Evolutionary conservation across 1,139 yeast genomes (phyloP), one percentile per base, ranked within the genome.

Genomic region (Waltiozyma sp.): DNA sequence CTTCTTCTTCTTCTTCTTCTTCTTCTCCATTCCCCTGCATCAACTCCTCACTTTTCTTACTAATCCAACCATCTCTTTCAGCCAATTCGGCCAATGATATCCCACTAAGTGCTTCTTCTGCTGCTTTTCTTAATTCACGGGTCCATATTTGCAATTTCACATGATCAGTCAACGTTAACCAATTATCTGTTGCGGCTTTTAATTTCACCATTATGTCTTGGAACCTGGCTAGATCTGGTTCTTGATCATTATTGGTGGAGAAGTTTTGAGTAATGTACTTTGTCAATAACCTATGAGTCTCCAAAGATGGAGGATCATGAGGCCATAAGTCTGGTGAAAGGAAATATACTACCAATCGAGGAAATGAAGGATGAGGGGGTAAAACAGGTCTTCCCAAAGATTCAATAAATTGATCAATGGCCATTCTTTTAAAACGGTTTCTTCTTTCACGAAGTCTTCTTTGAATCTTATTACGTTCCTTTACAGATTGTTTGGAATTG

Each of bases 251-350:
- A 4, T 46, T 31, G 39, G 51, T 50, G 40, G 48, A 46, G 16
- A 55, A 49, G 37, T 54, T 58, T 15, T 62, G 41, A 13, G 54
- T 53, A 1, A 47, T 47, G 43, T 60, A 57, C 4, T 10, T 10
- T 4, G 34, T 31, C 15, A 64, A 48, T 36, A 54, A 52, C 41
- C 62, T 57, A 43, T 60, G 65, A 0, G 73, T 69, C 47, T 68
- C 70, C 38, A 58, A 52, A 1, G 72, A 66, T 13, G 75, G 75
- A 2, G 73, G 73, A 42, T 69, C 74, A 41, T 65, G 68, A 0
- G 77, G 73, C 77, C 77, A 72, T 33, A 58, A 59, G 14, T 56
- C 44, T 2, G 74, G 67, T 2, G 72, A 66, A 4, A 72, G 49
- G 48, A 71, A 70, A 46, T 64, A 70, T 8, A 71, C 54, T 8